A percentile compares a stretch with the other conserved stretches of the same genome.
phyloP scores from a whole-genome alignment of 257 asterid species.

The Solanum corneliomulleri region DNA sequence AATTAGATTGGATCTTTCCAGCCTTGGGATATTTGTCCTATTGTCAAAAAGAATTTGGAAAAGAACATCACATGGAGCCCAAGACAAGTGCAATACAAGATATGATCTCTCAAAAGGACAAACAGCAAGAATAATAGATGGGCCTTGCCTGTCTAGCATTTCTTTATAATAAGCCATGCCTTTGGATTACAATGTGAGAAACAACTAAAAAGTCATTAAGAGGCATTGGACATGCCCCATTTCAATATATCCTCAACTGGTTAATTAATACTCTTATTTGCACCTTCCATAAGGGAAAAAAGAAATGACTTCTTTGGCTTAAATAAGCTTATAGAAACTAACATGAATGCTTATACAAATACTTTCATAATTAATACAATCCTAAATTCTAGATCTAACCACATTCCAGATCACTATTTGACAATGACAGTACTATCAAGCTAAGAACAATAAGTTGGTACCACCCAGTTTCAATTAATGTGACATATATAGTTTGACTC shows the following conservation, averaged over 20 bases:
- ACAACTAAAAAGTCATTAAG: constrained; percentile 13
- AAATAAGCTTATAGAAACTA: neutral
- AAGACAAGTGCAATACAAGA: constrained; percentile 22
- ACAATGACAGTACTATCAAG: neutral
- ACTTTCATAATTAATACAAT: neutral
- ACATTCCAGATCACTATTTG: neutral
- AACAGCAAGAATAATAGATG: constrained; percentile 18
- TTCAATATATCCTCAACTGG: constrained; percentile 7
- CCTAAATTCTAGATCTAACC: neutral
- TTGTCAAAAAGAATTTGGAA: neutral
- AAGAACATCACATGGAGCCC: constrained; percentile 27
- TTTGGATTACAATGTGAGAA: constrained; percentile 1
- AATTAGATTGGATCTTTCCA: constrained; percentile 10
- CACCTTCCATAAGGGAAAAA: neutral
- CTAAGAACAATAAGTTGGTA: neutral
- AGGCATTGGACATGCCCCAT: constrained; percentile 8
- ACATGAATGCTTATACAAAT: neutral
- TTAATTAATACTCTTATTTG: constrained; percentile 9
- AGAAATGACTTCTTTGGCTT: neutral
- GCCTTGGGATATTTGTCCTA: constrained; percentile 14
- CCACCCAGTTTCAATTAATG: neutral
- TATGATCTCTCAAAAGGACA: constrained; percentile 18
- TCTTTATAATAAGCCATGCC: constrained; percentile 3
- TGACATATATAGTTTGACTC: neutral
- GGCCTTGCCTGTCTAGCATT: constrained; percentile 15